phyloP scores from a whole-genome alignment of 1,284 basidiomycete species.

The Cryptococcus sp. region DNA sequence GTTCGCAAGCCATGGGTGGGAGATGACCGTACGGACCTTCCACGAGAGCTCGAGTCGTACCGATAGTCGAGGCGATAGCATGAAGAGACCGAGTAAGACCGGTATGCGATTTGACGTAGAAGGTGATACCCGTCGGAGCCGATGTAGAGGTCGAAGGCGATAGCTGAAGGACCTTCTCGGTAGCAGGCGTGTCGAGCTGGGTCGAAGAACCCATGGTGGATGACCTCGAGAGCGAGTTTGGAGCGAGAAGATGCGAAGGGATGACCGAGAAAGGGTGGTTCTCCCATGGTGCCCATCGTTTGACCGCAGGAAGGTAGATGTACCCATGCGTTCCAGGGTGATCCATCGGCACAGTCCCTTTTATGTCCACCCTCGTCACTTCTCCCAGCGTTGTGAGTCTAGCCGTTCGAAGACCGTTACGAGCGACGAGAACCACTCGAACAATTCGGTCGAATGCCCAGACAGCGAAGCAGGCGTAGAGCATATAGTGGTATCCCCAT shows the following conservation, averaged over 20 bases:
- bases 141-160: neutral
- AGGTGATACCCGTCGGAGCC: neutral
- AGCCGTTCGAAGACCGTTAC: slow-evolving; percentile 3
- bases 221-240: neutral
- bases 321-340: slow-evolving; percentile 6
- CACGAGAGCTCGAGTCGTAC: slow-evolving; percentile 1
- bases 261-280: slow-evolving; percentile 12
- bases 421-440: slow-evolving; percentile 5
- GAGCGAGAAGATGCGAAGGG: neutral
- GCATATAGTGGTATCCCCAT: slow-evolving; percentile 13
- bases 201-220: neutral
- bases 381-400: slow-evolving; percentile 4
- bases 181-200: neutral
- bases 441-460: slow-evolving; percentile 17
- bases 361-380: slow-evolving; percentile 8
- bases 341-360: slow-evolving; percentile 1
- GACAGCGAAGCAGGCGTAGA: slow-evolving; percentile 12
- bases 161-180: neutral
- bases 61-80: neutral
- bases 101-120: slow-evolving; percentile 1
- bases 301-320: slow-evolving; percentile 8
- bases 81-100: slow-evolving; percentile 1
- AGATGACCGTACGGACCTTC: slow-evolving; percentile 10
- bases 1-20: slow-evolving; percentile 1
- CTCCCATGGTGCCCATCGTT: slow-evolving; percentile 10